A percentile compares a stretch with the other conserved stretches of the same genome.
Evolutionary conservation across 306 rosid species (phyloP).

Genomic region (Citrullus colocynthis): DNA sequence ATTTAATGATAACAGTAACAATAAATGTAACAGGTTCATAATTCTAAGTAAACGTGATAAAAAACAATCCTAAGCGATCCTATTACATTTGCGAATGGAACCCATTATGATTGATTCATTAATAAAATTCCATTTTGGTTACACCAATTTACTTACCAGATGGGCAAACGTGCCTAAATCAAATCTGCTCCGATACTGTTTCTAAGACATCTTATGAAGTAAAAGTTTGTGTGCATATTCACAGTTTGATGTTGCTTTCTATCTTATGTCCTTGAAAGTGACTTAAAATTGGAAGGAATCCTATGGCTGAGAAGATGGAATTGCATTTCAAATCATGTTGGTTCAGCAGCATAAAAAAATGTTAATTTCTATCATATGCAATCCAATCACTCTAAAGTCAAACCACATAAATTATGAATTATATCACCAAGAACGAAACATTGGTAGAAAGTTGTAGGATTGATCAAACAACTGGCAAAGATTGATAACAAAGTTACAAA

Average conservation of each 20-base stretch:
- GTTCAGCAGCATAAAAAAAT: neutral
- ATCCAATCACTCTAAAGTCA: neutral
- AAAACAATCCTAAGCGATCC: no score
- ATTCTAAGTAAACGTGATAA: no score
- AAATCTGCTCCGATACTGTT: no score
- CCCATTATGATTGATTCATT: no score
- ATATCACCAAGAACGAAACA: neutral
- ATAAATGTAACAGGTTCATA: no score
- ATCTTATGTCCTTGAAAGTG: neutral
- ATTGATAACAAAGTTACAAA: constrained; percentile 6
- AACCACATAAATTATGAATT: neutral
- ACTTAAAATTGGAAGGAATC: neutral
- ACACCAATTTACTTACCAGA: no score
- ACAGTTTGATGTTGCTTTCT: neutral
- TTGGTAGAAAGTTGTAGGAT: neutral
- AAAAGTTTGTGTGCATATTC: no score
- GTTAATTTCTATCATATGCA: neutral
- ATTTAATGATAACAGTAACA: no score
- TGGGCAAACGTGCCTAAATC: no score
- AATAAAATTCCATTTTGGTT: no score
- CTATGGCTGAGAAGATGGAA: neutral
- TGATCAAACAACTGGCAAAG: neutral
- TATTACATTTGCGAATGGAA: no score
- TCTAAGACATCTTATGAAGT: no score
- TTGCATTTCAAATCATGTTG: neutral